Evolutionary conservation across 176 grass and related monocot species (phyloP), one percentile per base, ranked within the genome.

Genomic region (Carex myosuroides): DNA sequence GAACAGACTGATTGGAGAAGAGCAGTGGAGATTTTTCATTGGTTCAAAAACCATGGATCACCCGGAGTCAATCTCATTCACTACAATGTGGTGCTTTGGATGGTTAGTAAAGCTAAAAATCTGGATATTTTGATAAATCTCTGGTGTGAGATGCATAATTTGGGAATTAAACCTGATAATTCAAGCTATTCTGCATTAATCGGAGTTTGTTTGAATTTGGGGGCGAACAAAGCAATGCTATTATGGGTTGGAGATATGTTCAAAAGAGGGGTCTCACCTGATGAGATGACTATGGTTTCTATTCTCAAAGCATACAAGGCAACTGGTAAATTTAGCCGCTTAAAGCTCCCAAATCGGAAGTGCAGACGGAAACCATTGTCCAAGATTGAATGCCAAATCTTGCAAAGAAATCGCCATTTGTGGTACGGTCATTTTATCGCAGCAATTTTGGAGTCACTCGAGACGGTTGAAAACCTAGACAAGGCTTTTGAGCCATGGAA

Each of bases 1-100:
- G 95, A 93, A 85, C 95, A 98, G 88, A 89, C 66, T 70, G 84
- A 98, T 89, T 98, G 92, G 92, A 84, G 82, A 30, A 85, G 92
- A 52, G 92, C 88, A 35, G 26, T 91, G 0, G 84, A 98, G 62
- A 90, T 98, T 41, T 93, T 98, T 17, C 48, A 89, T 11, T 98
- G 95, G 95, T 89, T 94, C 33, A 87, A 84, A 13, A 21, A 58
- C 26, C 83, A 87, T 62, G 61, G 60, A 30, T 18, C 77, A 8
- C 84, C 90, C 14, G 90, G 88, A 48, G 32, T 98, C 71, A 98
- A 98, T 83, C 89, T 91, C 37, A 94, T 98, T 85, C 92, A 94
- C 79, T 98, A 93, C 75, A 98, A 98, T 86, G 84, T 98, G 2
- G 13, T 98, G 69, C 86, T 98, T 20, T 82, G 62, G 30, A 64